These are phyloP conservation scores for Cairneyella variabilis DNA, from an alignment of 495 filamentous ascomycete genomes.

Conservation along the genomic window DNA sequence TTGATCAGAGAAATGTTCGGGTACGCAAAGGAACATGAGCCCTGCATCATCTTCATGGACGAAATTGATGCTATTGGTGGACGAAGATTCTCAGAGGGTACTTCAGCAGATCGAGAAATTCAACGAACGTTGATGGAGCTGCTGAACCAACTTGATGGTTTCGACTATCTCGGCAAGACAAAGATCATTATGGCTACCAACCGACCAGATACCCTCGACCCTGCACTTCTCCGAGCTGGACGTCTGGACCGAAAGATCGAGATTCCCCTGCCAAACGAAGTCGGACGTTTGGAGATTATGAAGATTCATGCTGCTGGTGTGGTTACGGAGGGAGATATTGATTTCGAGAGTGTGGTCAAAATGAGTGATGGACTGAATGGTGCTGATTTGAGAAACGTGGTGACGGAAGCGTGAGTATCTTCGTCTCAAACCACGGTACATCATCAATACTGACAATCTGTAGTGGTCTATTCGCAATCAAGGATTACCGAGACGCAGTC, in stretches of 20 bases:
- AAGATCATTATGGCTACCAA: conserved; percentile 99
- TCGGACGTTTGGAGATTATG: conserved; percentile 93
- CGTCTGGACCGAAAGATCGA: conserved; percentile 97
- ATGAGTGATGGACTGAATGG: conserved; percentile 99
- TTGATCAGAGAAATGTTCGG: conserved; percentile 99
- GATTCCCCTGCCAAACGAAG: conserved; percentile 98
- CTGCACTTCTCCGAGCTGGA: conserved; percentile 88
- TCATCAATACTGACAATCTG: conserved; percentile 24
- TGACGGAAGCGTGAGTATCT: conserved; percentile 88
- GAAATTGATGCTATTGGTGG: conserved; percentile 99
- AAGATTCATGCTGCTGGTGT: conserved; percentile 95
- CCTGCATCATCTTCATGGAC: conserved; percentile 99
- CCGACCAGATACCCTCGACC: conserved; percentile 95
- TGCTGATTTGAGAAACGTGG: conserved; percentile 95
- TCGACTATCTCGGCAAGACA: conserved; percentile 98
- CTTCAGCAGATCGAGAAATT: conserved; percentile 96
- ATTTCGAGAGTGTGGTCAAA: conserved; percentile 99
- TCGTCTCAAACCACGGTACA: background rate
- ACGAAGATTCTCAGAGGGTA: conserved; percentile 96
- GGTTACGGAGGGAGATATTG: conserved; percentile 88
- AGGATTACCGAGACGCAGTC: conserved; percentile 91
- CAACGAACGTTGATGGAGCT: conserved; percentile 99
- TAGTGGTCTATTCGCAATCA: conserved; percentile 94
- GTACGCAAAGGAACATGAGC: conserved; percentile 98
- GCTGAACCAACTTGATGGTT: conserved; percentile 97